phyloP scores from a whole-genome alignment of 306 rosid species.

The Amphicarpaea edgeworthii region DNA sequence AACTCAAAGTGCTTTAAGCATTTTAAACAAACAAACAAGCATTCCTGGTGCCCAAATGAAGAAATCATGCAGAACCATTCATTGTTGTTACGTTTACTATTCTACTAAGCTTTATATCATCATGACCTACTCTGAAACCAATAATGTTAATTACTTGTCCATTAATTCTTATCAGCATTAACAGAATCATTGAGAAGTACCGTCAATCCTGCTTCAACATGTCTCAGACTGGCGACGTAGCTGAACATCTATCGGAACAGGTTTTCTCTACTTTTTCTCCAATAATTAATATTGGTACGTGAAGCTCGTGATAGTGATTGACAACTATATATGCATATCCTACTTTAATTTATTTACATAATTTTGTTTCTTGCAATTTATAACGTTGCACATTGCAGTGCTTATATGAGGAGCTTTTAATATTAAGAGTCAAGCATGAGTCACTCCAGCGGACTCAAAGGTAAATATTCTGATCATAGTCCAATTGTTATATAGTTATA shows the following conservation, averaged over 20 bases:
- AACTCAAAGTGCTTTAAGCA: not conserved
- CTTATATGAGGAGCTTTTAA: conserved; percentile 59
- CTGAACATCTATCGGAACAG: conserved; percentile 66
- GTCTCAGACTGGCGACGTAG: conserved; percentile 44
- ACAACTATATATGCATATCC: not conserved
- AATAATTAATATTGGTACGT: too few relatives aligned
- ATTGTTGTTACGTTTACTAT: not conserved
- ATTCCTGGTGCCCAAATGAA: not conserved
- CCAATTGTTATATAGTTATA: too few relatives aligned
- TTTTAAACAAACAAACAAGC: not conserved
- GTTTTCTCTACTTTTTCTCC: conserved; percentile 38
- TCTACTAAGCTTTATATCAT: not conserved
- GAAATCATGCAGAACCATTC: not conserved
- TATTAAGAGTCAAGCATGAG: conserved; percentile 60
- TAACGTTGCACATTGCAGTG: conserved; percentile 45
- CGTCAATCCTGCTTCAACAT: conserved; percentile 58
- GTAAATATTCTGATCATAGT: conserved; percentile 39
- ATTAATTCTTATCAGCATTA: conserved; percentile 51
- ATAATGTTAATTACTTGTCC: conserved; percentile 6
- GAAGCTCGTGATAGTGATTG: too few relatives aligned
- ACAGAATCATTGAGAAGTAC: conserved; percentile 66
- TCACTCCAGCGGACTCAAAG: conserved; percentile 72
- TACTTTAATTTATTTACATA: not conserved
- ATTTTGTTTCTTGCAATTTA: not conserved
- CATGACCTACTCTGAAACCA: not conserved